Conservation (phyloP, 2,329 filamentous ascomycete genomes). For the Teratosphaeria nubilosa region DNA sequence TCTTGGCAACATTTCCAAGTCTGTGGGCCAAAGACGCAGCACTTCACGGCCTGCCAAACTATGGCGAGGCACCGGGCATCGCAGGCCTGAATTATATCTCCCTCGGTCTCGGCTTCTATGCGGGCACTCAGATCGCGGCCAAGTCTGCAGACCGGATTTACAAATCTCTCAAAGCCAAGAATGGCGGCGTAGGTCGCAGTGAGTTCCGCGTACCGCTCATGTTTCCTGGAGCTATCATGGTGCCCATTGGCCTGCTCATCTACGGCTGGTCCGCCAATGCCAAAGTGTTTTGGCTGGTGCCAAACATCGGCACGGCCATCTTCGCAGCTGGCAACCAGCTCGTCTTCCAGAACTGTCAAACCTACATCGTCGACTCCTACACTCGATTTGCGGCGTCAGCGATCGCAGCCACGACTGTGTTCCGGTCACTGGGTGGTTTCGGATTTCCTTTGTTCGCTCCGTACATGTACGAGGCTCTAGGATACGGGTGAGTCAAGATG, state of each 20-base stretch:
- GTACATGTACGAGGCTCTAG: conserved; percentile 37
- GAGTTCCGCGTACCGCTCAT: conserved; percentile 44
- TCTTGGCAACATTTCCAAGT: conserved; percentile 26
- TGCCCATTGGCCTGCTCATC: conserved; percentile 46
- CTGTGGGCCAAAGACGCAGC: conserved; percentile 15
- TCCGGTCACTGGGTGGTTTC: conserved; percentile 47
- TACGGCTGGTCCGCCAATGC: conserved; percentile 50
- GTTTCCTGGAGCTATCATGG: conserved; percentile 43
- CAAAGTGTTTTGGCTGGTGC: conserved; percentile 48
- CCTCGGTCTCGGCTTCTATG: conserved; percentile 51
- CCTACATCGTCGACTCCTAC: conserved; percentile 51
- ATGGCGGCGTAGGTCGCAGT: conserved; percentile 28
- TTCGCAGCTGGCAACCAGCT: conserved; percentile 48
- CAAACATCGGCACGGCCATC: conserved; percentile 48
- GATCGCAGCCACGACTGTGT: conserved; percentile 45
- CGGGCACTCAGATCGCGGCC: conserved; percentile 35
- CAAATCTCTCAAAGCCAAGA: conserved; percentile 26
- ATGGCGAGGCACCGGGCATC: conserved; percentile 19
- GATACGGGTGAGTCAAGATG: conserved; percentile 26
- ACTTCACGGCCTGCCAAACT: conserved; percentile 4
- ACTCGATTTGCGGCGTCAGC: conserved; percentile 39
- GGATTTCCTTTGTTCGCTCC: conserved; percentile 52
- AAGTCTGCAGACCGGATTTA: conserved; percentile 29
- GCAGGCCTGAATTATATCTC: conserved; percentile 36
- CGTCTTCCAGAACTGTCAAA: conserved; percentile 49